Conservation (phyloP, 2,329 filamentous ascomycete species). For the Sporothrix luriei region DNA sequence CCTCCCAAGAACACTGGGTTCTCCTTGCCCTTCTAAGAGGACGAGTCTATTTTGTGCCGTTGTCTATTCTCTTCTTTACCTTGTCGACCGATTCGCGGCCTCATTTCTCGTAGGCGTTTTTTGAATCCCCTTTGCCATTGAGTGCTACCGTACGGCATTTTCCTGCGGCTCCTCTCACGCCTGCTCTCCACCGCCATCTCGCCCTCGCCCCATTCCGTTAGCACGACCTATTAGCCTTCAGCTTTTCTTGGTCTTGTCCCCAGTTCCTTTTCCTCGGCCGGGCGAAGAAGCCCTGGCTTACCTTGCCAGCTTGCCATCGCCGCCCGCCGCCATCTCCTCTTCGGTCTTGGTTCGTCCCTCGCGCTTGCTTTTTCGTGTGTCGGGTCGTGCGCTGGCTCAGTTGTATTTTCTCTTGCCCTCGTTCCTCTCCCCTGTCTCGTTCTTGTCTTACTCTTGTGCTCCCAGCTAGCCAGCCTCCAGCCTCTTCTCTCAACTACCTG, state of each 20-base stretch:
- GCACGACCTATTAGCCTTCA: slow-evolving; percentile 27
- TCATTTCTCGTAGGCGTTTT: neutral
- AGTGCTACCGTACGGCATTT: slow-evolving; percentile 3
- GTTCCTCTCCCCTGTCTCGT: slow-evolving; percentile 20
- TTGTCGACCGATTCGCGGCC: neutral
- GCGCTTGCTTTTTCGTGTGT: slow-evolving; percentile 16
- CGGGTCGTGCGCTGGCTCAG: slow-evolving; percentile 17
- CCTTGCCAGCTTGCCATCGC: slow-evolving; percentile 21
- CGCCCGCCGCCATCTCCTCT: slow-evolving; percentile 24
- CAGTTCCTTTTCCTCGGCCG: slow-evolving; percentile 13
- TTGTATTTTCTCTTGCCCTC: slow-evolving; percentile 11
- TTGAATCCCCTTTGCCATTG: neutral
- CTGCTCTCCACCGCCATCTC: slow-evolving; percentile 25
- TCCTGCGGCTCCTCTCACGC: neutral
- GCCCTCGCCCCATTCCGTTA: slow-evolving; percentile 23
- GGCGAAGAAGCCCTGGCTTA: neutral
- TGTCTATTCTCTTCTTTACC: too few relatives aligned
- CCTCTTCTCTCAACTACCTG: neutral
- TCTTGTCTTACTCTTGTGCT: neutral
- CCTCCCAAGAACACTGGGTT: too few relatives aligned
- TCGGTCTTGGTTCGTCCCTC: neutral
- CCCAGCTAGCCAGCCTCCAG: neutral
- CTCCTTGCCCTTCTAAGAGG: neutral
- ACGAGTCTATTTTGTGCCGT: neutral
- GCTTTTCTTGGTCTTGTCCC: slow-evolving; percentile 25